These are phyloP conservation scores for Aspergillus fijiensis DNA, from an alignment of 2,329 filamentous ascomycete genomes.

Conservation along the genomic window DNA sequence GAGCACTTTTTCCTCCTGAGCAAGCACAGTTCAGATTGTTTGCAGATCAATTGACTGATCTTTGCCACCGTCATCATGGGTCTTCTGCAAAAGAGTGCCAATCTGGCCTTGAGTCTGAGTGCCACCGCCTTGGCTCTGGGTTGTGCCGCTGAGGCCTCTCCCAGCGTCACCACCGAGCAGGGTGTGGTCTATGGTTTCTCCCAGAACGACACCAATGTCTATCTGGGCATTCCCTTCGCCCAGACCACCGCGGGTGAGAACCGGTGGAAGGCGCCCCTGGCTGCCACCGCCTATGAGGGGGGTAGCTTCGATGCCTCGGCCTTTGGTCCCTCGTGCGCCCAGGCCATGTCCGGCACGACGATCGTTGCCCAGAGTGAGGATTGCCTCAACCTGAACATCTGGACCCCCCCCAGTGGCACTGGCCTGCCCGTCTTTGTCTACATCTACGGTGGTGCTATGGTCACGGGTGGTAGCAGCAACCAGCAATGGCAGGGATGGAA, in stretches of 20 bases:
- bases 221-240: constrained; percentile 25
- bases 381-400: constrained; percentile 24
- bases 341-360: constrained; percentile 23
- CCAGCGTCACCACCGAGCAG: constrained; percentile 20
- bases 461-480: constrained; percentile 37
- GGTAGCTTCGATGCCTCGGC: constrained; percentile 18
- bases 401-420: constrained; percentile 17
- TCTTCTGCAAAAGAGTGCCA: constrained; percentile 5
- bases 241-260: constrained; percentile 22
- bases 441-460: constrained; percentile 62
- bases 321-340: constrained; percentile 24
- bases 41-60: not conserved
- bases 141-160: constrained; percentile 7
- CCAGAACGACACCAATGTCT: constrained; percentile 26
- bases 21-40: not conserved
- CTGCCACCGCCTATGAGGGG: constrained; percentile 9
- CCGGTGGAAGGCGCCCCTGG: constrained; percentile 23
- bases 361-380: constrained; percentile 25
- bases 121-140: constrained; percentile 13
- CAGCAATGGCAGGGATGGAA: constrained; percentile 25
- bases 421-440: constrained; percentile 46
- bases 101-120: constrained; percentile 14
- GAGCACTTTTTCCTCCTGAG: not conserved
- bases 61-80: constrained; percentile 13
- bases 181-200: constrained; percentile 24